These are phyloP conservation scores for Dendrocalamus sinicus DNA, from an alignment of 176 grass and related monocot species.

Conservation along the genomic window DNA sequence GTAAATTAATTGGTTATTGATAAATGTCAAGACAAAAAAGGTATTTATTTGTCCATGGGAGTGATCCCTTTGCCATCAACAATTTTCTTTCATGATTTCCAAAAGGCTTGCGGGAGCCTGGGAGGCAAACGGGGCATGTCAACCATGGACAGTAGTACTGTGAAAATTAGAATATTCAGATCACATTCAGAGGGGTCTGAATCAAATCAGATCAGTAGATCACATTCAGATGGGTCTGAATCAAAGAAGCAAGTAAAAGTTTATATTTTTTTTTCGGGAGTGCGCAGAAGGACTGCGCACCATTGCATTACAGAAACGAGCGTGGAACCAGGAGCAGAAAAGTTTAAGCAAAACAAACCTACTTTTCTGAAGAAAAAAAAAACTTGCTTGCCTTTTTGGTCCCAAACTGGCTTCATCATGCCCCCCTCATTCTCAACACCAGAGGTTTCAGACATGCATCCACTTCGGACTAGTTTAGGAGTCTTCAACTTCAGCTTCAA, in stretches of 20 bases:
- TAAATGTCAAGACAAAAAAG: slow-evolving; percentile 11
- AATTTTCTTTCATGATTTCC: not conserved
- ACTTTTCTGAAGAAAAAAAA: not conserved
- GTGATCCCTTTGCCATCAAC: not conserved
- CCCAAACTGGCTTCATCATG: not conserved
- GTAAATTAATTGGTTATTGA: slow-evolving; percentile 51
- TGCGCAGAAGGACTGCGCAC: too few species aligned
- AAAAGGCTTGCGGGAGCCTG: not conserved
- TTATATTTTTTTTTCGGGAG: not conserved
- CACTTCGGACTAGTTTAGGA: not conserved
- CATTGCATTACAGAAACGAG: too few species aligned
- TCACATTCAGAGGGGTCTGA: not conserved
- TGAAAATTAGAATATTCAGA: not conserved
- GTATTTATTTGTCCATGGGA: slow-evolving; percentile 47
- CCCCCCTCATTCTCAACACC: slow-evolving; percentile 13
- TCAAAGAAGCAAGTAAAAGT: not conserved
- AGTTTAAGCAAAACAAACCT: not conserved
- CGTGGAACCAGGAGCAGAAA: not conserved
- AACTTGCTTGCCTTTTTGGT: not conserved
- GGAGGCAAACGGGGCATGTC: not conserved
- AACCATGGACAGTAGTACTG: not conserved
- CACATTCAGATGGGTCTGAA: not conserved
- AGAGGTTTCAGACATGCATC: not conserved
- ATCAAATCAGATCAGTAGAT: too few species aligned
- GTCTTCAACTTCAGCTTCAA: slow-evolving; percentile 15